Percentiles rank a stretch among this genome's conserved stretches.
These are phyloP conservation scores for Chlorociboria aeruginascens DNA, from an alignment of 495 filamentous ascomycete species.

Conservation along the genomic window DNA sequence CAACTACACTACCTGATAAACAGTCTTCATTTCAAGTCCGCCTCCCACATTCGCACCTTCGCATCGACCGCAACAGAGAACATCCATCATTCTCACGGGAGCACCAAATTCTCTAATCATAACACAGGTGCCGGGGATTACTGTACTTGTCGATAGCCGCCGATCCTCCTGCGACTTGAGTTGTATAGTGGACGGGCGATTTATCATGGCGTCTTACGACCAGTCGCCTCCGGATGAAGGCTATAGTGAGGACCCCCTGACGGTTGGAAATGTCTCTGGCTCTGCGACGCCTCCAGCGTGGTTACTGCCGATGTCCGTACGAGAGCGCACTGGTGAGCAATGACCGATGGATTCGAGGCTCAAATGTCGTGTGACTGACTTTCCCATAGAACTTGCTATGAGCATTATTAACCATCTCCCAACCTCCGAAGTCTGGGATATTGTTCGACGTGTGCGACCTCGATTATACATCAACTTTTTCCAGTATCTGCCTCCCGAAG, in stretches of 20 bases:
- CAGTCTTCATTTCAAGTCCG: too few species aligned
- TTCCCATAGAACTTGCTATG: constrained; percentile 42
- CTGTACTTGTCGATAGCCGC: not conserved
- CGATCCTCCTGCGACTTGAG: not conserved
- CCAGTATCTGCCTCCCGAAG: constrained; percentile 70
- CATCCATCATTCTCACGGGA: too few species aligned
- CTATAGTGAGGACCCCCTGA: constrained; percentile 46
- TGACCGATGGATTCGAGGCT: not conserved
- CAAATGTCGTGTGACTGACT: not conserved
- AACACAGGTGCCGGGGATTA: too few species aligned
- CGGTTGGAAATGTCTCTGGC: constrained; percentile 6
- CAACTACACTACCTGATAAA: too few species aligned
- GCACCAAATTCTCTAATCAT: too few species aligned
- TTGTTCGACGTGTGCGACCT: constrained; percentile 64
- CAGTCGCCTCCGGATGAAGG: constrained; percentile 38
- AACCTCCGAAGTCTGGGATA: constrained; percentile 60
- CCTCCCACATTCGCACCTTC: too few species aligned
- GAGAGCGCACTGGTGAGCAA: constrained; percentile 35
- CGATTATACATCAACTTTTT: constrained; percentile 89
- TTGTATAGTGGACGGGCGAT: not conserved
- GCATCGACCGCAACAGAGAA: too few species aligned
- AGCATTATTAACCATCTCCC: constrained; percentile 59
- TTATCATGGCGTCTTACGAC: constrained; percentile 11
- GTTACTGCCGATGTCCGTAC: constrained; percentile 30
- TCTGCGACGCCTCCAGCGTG: constrained; percentile 19